Base-by-base conservation (phyloP, 163 green algal species). In the Scenedesmus sp. region DNA sequence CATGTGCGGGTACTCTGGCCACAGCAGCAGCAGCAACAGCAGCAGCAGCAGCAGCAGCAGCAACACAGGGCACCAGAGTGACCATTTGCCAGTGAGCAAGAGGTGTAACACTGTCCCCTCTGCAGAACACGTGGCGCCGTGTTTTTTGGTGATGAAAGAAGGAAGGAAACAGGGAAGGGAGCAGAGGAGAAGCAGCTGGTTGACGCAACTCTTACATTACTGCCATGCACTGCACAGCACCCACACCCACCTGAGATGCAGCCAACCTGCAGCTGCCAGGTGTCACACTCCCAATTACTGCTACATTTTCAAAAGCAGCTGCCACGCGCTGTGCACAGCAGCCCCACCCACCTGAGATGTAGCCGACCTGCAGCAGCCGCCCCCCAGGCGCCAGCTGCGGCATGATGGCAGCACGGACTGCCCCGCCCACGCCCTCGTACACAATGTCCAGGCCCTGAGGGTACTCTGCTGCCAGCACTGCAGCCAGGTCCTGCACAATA, bases 351-450 rank as follows among this genome's bases (percentile, higher is more conserved):
- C 66, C 66, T 26, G 66, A 76, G 66, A 76, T 76, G 66, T 76
- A 76, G 4, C 88, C 0, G 56, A 95, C 94, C 94, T 96, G 88
- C 70, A 98, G 89, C 84, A 98, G 59, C 34, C 93, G 67, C 2
- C 94, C 97, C 1, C 84, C 89, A 0, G 94, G 93, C 0, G 93
- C 90, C 67, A 98, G 83, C 87, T 95, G 91, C 12, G 76, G 52
- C 79, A 97, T 88, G 34, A 95, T 82, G 1, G 92, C 85, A 5
- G 94, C 59, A 54, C 94, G 88, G 90, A 99, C 91, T 5, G 57
- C 9, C 0, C 97, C 97, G 16, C 97, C 97, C 23, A 99, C 97
- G 8, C 96, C 96, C 81, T 99, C 97, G 84, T 97, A 98, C 79
- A 98, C 94, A 3, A 98, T 87, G 86, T 98, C 95, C 7, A 98